These are phyloP conservation scores for Cystoisospora suis DNA, from an alignment of 169 alveolate species.

Conservation along the genomic window DNA sequence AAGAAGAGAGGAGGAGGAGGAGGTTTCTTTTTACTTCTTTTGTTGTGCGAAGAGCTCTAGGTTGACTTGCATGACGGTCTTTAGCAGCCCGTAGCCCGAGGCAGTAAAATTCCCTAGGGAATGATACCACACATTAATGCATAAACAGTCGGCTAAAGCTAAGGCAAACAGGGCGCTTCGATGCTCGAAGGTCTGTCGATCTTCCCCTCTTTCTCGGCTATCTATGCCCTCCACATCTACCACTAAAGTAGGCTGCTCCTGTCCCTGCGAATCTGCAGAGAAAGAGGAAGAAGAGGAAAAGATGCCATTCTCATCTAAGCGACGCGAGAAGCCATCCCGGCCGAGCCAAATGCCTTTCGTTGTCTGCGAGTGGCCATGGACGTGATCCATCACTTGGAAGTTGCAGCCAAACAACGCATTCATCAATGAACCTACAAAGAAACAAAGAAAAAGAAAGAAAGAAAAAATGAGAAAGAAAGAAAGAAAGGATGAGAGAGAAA, in stretches of 20 bases:
- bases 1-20: not conserved
- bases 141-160: conserved; percentile 89
- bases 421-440: conserved; percentile 78
- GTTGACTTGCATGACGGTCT: conserved; percentile 88
- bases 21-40: conserved; percentile 9
- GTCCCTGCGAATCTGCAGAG: conserved; percentile 10
- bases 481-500: not conserved
- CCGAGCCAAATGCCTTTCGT: conserved; percentile 91
- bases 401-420: conserved; percentile 82
- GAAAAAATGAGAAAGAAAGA: not conserved
- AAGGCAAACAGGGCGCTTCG: conserved; percentile 86
- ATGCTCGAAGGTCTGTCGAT: conserved; percentile 88
- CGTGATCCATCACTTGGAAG: conserved; percentile 86
- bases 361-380: conserved; percentile 89
- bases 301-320: too few relatives aligned
- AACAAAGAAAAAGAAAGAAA: not conserved
- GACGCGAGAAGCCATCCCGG: conserved; percentile 49
- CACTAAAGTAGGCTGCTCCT: conserved; percentile 73
- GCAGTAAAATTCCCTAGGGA: conserved; percentile 86
- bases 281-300: too few relatives aligned
- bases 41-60: conserved; percentile 78
- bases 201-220: conserved; percentile 88
- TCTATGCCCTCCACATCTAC: conserved; percentile 92
- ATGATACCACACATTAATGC: conserved; percentile 85
- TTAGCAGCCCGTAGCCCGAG: conserved; percentile 87